Conservation (phyloP, 208 protist species). For the Wallacemonas collosoma region DNA sequence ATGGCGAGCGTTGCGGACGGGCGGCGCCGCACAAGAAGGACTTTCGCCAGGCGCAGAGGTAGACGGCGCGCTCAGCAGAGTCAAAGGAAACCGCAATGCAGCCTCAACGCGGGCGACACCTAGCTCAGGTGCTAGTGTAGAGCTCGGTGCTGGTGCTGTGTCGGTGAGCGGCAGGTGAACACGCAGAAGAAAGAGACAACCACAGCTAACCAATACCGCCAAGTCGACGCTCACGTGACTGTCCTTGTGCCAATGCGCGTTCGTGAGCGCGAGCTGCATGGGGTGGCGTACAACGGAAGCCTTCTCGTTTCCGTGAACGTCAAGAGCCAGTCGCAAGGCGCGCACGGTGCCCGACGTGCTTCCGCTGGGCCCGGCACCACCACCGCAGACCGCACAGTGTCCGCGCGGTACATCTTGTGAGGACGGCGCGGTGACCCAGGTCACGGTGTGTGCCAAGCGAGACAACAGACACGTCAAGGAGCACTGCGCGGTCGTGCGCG, state of each 20-base stretch:
- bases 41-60: no score
- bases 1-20: background rate
- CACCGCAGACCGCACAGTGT: constrained; percentile 5
- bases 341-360: background rate
- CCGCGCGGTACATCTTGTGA: background rate
- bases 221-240: background rate
- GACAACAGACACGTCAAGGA: background rate
- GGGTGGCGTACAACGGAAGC: background rate
- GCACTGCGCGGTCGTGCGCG: background rate
- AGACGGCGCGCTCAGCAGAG: background rate
- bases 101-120: background rate
- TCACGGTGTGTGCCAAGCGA: background rate
- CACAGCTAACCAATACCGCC: background rate
- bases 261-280: background rate
- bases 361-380: background rate
- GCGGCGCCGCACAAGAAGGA: no score
- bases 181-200: constrained; percentile 8
- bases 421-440: background rate
- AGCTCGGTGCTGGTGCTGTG: no score
- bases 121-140: background rate
- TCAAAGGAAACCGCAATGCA: background rate
- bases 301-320: background rate
- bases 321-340: background rate
- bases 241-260: background rate
- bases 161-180: background rate